Evolutionary conservation across 169 alveolate genomes (phyloP), one percentile per base, ranked within the genome.

Genomic region (Eimeria acervulina): DNA sequence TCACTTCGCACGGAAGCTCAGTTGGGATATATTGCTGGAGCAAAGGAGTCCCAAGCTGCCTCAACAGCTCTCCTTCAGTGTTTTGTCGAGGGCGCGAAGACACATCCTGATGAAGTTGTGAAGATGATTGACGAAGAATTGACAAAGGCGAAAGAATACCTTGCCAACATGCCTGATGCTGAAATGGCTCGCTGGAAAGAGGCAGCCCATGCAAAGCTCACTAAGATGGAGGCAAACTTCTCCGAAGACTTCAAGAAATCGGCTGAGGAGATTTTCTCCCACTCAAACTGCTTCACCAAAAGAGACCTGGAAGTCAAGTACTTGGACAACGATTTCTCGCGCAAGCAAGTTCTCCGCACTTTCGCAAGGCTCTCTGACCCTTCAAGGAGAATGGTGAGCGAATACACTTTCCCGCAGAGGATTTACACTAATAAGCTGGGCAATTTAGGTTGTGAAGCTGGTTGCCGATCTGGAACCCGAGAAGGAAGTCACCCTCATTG

Each of bases 1-100:
- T 66, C 93, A 8, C 97, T 95, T 28, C 97, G 97, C 42, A 95
- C 97, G 90, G 95, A 95, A 70, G 94, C 94, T 61, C 95, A 95
- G 96, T 70, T 95, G 80, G 97, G 97, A 26, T 95, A 95, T 63
- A 95, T 95, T 36, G 97, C 91, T 28, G 95, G 95, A 63, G 97
- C 97, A n/a, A 61, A 66, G 74, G 55, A 95, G 66, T 84, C 80
- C 28, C 94, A 72, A 80, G 96, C 93, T 36, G 66, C 94, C 17
- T 90, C 97, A 23, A 89, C 93, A 8, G 95, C 94, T 0, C 70
- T 84, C 33, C 80, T 95, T 44, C 90, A 83, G 68, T 95, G 97
- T 59, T 51, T 95, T 17, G 76, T 95, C 36, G 95, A 95, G 47
- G 97, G 97, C 31, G 68, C 92, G 10, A 90, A 59, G 17, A 90